Base-by-base conservation (phyloP, 2,329 filamentous ascomycete genomes). In the Nemania diffusa region DNA sequence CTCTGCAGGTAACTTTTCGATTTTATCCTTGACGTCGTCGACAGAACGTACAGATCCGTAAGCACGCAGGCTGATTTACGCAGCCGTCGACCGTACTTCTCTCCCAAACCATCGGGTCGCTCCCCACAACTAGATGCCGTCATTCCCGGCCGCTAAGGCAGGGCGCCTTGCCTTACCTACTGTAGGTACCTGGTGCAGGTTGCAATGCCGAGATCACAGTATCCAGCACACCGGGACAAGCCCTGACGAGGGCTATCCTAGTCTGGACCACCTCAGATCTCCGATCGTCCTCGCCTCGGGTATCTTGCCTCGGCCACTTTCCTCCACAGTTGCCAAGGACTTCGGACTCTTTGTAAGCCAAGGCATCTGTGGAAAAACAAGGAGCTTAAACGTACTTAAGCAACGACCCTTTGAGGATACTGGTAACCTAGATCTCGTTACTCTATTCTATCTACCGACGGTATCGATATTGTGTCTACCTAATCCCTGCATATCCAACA, bases 51-150 rank as follows among this genome's bases (percentile, higher is more conserved):
- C 7, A 59, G 24, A 46, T 59, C 37, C 22, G 50, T 59, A 59
- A 59, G 37, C 56, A 15, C 26, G 20, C 56, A 48, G 56, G 40
- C 22, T 48, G 22, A 32, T 58, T 40, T 15, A 48, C 20, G 2
- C 20, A 17, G 40, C 15, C 9, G 26, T 27, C 50, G n/a, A n/a
- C 37, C 37, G 37, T 40, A 15, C 11, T 17, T 40, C 17, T 40
- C 37, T 55, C 62, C 57, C 62, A 60, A 27, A n/a, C 40, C 24
- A 22, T 55, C 50, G 62, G 62, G 56, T 50, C 42, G 11, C 9
- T 27, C 22, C 50, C 62, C 48, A 24, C 52, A 40, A n/a, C 17
- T 59, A 29, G 24, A 5, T 62, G 42, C 29, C 20, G 48, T n/a
- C 37, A 26, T 37, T 55, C 2, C 50, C 51, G 56, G 34, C 46